phyloP scores from a whole-genome alignment of 179 eudicot species.

The Gypsophila paniculata region DNA sequence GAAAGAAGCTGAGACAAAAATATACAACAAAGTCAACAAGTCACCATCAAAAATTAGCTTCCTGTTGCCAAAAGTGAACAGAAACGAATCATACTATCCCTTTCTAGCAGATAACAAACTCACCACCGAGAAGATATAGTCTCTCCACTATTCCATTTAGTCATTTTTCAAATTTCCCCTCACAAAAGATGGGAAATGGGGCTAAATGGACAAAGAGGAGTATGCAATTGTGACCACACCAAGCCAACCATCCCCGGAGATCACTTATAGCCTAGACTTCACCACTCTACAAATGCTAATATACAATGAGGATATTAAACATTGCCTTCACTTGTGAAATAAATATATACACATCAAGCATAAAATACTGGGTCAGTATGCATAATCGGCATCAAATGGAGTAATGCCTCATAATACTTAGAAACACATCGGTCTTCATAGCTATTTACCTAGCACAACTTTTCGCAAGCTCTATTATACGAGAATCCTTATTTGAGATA shows the following conservation, averaged over 20 bases:
- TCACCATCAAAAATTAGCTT: background rate
- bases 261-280: background rate
- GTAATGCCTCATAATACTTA: background rate
- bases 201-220: too few species aligned
- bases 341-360: background rate
- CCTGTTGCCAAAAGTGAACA: background rate
- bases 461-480: background rate
- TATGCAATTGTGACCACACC: background rate
- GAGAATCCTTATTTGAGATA: background rate
- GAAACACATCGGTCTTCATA: background rate
- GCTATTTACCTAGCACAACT: too few species aligned
- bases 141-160: too few species aligned
- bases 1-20: slow-evolving; percentile 17
- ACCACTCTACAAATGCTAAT: slow-evolving; percentile 3
- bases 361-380: background rate
- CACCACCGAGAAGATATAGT: too few species aligned
- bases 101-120: slow-evolving; percentile 6
- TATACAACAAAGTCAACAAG: background rate
- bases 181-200: too few species aligned
- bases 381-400: background rate
- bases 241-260: background rate
- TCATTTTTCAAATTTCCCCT: too few species aligned
- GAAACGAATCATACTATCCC: background rate
- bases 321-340: background rate
- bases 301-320: background rate